phyloP scores from a whole-genome alignment of 805 yeast genomes.

The Debaryomyces prosopidis region DNA sequence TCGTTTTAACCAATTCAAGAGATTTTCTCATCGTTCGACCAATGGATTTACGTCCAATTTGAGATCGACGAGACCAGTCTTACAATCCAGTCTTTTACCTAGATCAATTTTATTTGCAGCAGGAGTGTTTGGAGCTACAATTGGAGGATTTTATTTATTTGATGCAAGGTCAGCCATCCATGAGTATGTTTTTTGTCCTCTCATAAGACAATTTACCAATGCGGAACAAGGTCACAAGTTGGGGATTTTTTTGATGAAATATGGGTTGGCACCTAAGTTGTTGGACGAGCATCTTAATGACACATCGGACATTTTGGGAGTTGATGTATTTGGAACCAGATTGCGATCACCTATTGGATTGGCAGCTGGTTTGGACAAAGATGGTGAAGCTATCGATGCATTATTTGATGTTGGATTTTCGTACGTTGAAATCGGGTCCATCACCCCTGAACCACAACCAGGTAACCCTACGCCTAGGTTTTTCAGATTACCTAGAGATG shows the following conservation, averaged over 20 bases:
- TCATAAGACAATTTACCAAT: conserved; percentile 64
- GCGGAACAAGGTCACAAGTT: conserved; percentile 86
- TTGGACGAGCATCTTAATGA: conserved; percentile 52
- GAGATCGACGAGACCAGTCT: conserved; percentile 5
- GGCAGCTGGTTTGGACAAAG: conserved; percentile 95
- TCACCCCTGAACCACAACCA: conserved; percentile 90
- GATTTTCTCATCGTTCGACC: not conserved
- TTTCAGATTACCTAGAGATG: conserved; percentile 80
- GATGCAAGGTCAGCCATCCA: conserved; percentile 85
- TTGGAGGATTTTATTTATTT: conserved; percentile 54
- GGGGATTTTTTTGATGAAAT: conserved; percentile 69
- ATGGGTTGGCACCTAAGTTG: conserved; percentile 66
- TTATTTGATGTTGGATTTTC: conserved; percentile 79
- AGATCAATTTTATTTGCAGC: conserved; percentile 11
- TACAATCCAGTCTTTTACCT: conserved; percentile 18
- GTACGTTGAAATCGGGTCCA: conserved; percentile 89
- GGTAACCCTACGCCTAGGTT: conserved; percentile 95
- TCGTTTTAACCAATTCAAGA: conserved; percentile 1
- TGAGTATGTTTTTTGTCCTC: conserved; percentile 79
- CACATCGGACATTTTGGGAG: conserved; percentile 45
- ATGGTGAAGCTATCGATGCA: conserved; percentile 87
- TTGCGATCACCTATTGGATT: conserved; percentile 82
- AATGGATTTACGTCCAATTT: not conserved
- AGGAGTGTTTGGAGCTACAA: conserved; percentile 26
- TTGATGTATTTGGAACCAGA: conserved; percentile 63